Evolutionary conservation across 78 protist species (phyloP), one percentile per base, ranked within the genome.

Genomic region (Isochrysis galbana): DNA sequence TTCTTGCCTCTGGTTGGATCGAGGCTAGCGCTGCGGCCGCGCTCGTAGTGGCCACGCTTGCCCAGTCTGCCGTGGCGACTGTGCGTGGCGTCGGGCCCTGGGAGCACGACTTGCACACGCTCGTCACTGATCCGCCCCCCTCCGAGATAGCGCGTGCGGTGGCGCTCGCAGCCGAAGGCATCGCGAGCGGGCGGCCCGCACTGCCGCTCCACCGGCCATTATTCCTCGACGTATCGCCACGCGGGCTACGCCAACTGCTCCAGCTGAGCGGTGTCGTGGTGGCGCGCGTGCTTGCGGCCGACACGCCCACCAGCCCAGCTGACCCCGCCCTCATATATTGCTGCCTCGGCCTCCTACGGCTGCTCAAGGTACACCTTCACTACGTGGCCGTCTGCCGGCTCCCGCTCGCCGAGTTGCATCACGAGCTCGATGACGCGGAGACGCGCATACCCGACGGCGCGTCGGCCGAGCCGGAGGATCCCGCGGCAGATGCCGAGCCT

Each of bases 11-110:
- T 7, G 45, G 84, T 29, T 11, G n/a, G 17, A 7, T 36, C 47
- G 45, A 36, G 84, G 34, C 45, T 23, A 3, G 36, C n/a, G 47
- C 84, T 41, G 84, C 84, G 32, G 46, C 84, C 34, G 46, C 84
- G 32, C 34, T 17, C 47, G 48, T 39, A 11, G 2, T 32, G 34
- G 46, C 84, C 19, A 4, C n/a, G 34, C 32, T 39, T 32, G 84
- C 84, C 17, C 46, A 77, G 84, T 5, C 84, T 23, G 84, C 84
- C n/a, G 46, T 14, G 19, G 1, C 32, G n/a, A 36, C 45, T 32
- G 84, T 77, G 47, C 23, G 84, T 23, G 84, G 84, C 44, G 84
- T 77, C 34, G 84, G 84, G 23, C 84, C 84, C 47, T 77, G 84
- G 84, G 84, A 39, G 84, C 84, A 77, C 46, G 45, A 36, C 32